These are phyloP conservation scores for Penicillium argentinense DNA, from an alignment of 495 filamentous ascomycete genomes.

Conservation along the genomic window DNA sequence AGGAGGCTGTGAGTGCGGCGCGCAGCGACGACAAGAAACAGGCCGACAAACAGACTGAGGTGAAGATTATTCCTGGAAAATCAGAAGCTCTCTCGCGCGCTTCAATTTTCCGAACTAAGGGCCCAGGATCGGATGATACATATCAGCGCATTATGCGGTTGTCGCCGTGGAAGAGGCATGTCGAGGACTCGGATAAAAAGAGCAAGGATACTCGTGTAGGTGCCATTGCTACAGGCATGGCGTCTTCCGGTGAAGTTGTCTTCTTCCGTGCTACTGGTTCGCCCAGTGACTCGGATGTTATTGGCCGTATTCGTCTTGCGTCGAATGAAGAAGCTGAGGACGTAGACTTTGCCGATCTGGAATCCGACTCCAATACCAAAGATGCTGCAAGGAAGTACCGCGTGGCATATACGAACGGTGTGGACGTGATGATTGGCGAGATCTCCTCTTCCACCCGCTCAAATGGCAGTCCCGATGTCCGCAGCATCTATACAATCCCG, in stretches of 20 bases:
- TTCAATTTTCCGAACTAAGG: constrained; percentile 62
- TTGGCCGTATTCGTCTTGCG: constrained; percentile 63
- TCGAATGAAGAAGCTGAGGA: constrained; percentile 74
- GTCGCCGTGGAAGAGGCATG: constrained; percentile 55
- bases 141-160: constrained; percentile 80
- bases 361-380: constrained; percentile 21
- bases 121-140: constrained; percentile 52
- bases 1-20: not conserved
- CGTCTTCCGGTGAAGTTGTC: constrained; percentile 72
- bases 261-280: constrained; percentile 67
- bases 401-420: constrained; percentile 76
- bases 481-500: constrained; percentile 61
- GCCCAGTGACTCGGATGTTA: constrained; percentile 57
- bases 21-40: constrained; percentile 13
- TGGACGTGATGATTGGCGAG: constrained; percentile 60
- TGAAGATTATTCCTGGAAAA: constrained; percentile 32
- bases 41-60: constrained; percentile 23
- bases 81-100: constrained; percentile 56
- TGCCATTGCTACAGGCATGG: constrained; percentile 72
- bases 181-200: constrained; percentile 19
- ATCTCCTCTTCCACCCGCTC: constrained; percentile 38
- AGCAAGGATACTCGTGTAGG: constrained; percentile 53
- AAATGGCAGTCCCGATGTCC: constrained; percentile 54
- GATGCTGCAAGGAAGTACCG: constrained; percentile 55
- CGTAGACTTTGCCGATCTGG: constrained; percentile 68